Base-by-base conservation (phyloP, 257 asterid genomes). In the Verbascum thapsus region DNA sequence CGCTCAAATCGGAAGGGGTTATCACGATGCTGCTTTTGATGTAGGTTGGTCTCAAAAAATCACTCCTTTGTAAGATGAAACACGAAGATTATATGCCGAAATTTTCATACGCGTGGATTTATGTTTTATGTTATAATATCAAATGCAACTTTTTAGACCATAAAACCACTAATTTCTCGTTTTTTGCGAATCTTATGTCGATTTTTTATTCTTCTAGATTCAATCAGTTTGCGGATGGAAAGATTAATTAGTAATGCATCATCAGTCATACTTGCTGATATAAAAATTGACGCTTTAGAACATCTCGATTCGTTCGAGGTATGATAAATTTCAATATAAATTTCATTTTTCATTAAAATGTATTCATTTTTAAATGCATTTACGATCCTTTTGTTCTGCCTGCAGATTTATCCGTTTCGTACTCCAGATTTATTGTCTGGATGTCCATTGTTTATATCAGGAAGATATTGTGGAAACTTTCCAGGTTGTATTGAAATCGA, bases 241-340 rank as follows among this genome's bases (percentile, higher is more conserved):
- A 84, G 87, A 72, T 76, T 86, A 43, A 72, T 91, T 67, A 68
- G 65, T 17, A 74, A 67, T 55, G 94, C 90, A 56, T 81, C 85
- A 60, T 81, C 91, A 22, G 70, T 88, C 69, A 69, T 86, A 58
- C 76, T 91, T 4, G 81, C 90, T 20, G 91, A 88, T 57, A 60
- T 91, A 66, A 74, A 61, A 12, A 37, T 86, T 34, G 89, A 76
- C 50, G 86, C 88, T 61, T 80, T 86, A 44, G 73, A 71, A 64
- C 61, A 78, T 69, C 85, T 91, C 12, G 90, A 83, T 75, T 88
- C 96, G 22, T 77, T 88, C 12, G 96, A 91, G 94, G 98, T 91
- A 72, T 6, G 70, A 39, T 45, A 53, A 68, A 39, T 41, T 44
- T 37, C 43, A 66, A 40, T 43, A 44, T 16, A 51, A 7, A n/a